Conservation (phyloP, 1,139 yeast genomes). For the Wickerhamiella pararugosa region DNA sequence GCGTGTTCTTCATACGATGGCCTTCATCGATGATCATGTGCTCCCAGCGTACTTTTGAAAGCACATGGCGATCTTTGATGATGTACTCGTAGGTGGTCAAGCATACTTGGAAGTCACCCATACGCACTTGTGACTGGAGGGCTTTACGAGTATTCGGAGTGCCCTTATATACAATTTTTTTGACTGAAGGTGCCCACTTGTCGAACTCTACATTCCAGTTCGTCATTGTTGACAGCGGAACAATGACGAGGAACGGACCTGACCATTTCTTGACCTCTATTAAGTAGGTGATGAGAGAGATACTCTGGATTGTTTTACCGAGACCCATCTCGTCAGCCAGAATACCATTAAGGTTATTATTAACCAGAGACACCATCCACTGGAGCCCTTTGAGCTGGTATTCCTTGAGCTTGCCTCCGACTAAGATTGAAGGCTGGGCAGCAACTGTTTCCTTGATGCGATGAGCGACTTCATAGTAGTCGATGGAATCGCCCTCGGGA, state of each 20-base stretch:
- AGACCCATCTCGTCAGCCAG: conserved; percentile 91
- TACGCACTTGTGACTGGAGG: conserved; percentile 52
- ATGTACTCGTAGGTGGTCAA: conserved; percentile 62
- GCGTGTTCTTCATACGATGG: conserved; percentile 92
- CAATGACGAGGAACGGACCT: conserved; percentile 65
- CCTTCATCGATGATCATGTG: conserved; percentile 99
- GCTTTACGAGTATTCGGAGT: conserved; percentile 77
- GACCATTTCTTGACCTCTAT: conserved; percentile 49
- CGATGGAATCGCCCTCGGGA: conserved; percentile 52
- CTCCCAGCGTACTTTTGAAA: conserved; percentile 69
- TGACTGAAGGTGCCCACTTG: conserved; percentile 64
- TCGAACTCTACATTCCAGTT: conserved; percentile 96
- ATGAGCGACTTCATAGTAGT: conserved; percentile 92
- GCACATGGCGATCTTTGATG: conserved; percentile 73
- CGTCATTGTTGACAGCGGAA: conserved; percentile 85
- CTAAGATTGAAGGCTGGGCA: conserved; percentile 72
- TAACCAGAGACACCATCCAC: conserved; percentile 94
- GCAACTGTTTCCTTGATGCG: conserved; percentile 64
- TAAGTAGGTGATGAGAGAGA: conserved; percentile 59
- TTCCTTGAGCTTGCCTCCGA: conserved; percentile 87
- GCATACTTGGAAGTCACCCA: conserved; percentile 76
- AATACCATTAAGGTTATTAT: conserved; percentile 88
- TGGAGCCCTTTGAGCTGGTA: conserved; percentile 88
- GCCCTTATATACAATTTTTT: conserved; percentile 31
- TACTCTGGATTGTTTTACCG: conserved; percentile 78